phyloP scores from a whole-genome alignment of 225 moss, liverwort and hornwort species.

The Anthoceros angustus region DNA sequence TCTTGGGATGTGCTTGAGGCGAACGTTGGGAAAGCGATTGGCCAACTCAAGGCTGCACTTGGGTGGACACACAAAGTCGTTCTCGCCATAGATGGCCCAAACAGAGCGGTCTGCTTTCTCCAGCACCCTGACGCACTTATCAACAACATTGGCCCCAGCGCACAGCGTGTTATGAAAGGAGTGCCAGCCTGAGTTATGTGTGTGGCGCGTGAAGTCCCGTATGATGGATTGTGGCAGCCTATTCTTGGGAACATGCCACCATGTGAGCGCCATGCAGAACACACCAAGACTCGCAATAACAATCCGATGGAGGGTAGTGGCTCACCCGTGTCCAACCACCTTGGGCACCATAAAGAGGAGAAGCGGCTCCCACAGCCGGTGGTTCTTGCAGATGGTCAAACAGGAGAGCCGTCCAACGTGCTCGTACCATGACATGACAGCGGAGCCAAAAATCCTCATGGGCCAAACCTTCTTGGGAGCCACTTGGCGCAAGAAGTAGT shows the following conservation, averaged over 20 bases:
- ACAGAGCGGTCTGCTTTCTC: conserved; percentile 28
- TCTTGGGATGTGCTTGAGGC: conserved; percentile 26
- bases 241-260: too few species aligned
- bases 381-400: conserved; percentile 62
- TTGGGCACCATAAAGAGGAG: conserved; percentile 27
- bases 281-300: neutral
- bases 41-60: conserved; percentile 33
- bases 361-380: conserved; percentile 65
- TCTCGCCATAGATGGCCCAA: conserved; percentile 46
- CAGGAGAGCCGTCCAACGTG: conserved; percentile 76
- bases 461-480: conserved; percentile 61
- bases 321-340: conserved; percentile 31
- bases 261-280: conserved; percentile 9
- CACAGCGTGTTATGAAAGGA: conserved; percentile 80
- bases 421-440: conserved; percentile 94
- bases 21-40: conserved; percentile 38
- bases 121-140: conserved; percentile 35
- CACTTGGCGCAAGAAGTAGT: conserved; percentile 28
- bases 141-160: conserved; percentile 35
- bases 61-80: conserved; percentile 45
- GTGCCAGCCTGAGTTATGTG: conserved; percentile 77
- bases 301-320: neutral
- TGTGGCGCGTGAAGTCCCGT: conserved; percentile 68
- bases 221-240: conserved; percentile 42
- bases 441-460: conserved; percentile 33